Evolutionary conservation across 225 moss, liverwort and hornwort genomes (phyloP), one percentile per base, ranked within the genome.

Genomic region (Physcomitrellopsis africana): DNA sequence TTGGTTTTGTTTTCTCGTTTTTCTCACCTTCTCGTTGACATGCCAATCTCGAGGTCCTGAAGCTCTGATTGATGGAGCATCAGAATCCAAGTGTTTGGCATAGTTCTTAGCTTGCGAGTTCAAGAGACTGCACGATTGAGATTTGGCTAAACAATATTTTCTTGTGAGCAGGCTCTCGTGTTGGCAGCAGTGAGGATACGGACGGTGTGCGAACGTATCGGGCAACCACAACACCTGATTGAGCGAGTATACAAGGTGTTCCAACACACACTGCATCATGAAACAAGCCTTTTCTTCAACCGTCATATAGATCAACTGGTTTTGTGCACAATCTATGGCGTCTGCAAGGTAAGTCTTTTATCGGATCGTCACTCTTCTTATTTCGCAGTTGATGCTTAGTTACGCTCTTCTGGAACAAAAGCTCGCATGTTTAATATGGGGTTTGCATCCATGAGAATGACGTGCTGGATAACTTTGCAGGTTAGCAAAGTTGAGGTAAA

Each of bases 231-330:
- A 73, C 92, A 89, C 70, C 72, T 97, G 68, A 88, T 88, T 86
- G 93, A 97, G 88, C 91, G 93, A 56, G 97, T 93, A 63, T 97
- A 89, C 75, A 84, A 84, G 60, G 90, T 85, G 59, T 88, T 97
- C 83, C 81, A 89, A 70, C 89, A 94, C 51, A 82, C 94, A 59
- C 72, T 97, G 68, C 83, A 94, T 72, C 83, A 83, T 68, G 92
- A 91, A 82, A 94, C 97, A 22, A 86, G 77, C 79, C 87, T 97
- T 51, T 94, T 94, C 65, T 97, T 97, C 85, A 91, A 90, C 77
- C 91, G 97, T 69, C 97, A 97, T 79, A 97, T 97, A 68, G 97
- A 97, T 80, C 97, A 97, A 70, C 81, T 97, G 66, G 91, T 94
- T 56, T 81, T 97, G 58, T 97, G 97, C 84, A 84, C 89, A 76